Evolutionary conservation across 2,329 filamentous ascomycete species (phyloP), one percentile per base, ranked within the genome.

Genomic region (Fusarium sp.): DNA sequence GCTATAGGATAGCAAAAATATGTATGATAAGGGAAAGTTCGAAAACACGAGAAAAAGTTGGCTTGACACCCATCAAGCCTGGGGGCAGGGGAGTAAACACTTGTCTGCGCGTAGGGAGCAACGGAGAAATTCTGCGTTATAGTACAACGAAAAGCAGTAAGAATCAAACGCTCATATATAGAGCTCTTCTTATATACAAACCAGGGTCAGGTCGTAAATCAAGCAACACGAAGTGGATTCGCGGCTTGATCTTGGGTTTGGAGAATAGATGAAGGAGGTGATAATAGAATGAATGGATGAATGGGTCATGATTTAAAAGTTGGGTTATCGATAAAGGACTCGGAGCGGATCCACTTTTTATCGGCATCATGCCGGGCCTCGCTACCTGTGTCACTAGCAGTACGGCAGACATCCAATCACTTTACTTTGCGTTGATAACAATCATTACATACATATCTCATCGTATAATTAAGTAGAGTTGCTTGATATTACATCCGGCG

Each of bases 101-200:
- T 75, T 74, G 70, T 75, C 73, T 75, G 69, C 63, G 69, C 55
- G 67, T 65, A 37, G 34, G 40, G 42, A 54, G 51, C 20, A 66
- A 57, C 24, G 42, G 44, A 57, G 54, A 40, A 51, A 42, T 44
- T 37, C 57, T 42, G 54, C 49, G 62, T 54, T 59, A 61, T 41
- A 42, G 48, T 37, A 46, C 32, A 55, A 51, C 22, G 27, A 49
- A 61, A 52, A 37, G 41, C 46, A 54, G 49, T 20, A 54, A 52
- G 34, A 32, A 49, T 14, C 16, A 27, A 44, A 34, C 44, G 42
- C 45, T 32, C 34, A 22, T 29, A n/a, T 40, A 47, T 37, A n/a
- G 34, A 37, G 34, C 24, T 46, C 52, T 54, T 46, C n/a, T 37
- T 48, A 47, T 46, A 37, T 22, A 46, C 64, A 57, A 52, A 56